These are phyloP conservation scores for Kondoa malvinella DNA, from an alignment of 768 basidiomycete genomes.

Conservation along the genomic window DNA sequence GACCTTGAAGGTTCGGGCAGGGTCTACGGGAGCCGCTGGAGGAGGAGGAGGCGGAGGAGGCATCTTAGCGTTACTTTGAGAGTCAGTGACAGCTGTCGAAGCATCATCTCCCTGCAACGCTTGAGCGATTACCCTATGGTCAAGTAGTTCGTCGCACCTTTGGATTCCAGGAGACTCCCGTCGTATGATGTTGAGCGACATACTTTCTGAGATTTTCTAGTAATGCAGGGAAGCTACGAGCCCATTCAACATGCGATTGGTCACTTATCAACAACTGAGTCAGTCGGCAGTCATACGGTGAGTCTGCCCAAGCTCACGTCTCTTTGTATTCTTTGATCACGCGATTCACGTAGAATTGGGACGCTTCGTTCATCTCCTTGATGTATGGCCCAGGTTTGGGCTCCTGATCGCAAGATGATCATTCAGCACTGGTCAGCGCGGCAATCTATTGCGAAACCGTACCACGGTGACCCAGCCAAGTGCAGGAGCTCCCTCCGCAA, in stretches of 20 bases:
- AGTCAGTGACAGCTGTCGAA: slow-evolving; percentile 3
- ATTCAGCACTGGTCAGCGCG: background rate
- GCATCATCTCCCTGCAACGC: slow-evolving; percentile 29
- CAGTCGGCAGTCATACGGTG: background rate
- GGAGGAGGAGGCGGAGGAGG: slow-evolving; percentile 32
- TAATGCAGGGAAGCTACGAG: slow-evolving; percentile 48
- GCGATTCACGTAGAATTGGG: slow-evolving; percentile 72
- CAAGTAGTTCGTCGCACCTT: too few relatives aligned
- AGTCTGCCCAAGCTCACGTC: too few relatives aligned
- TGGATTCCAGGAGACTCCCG: slow-evolving; percentile 75
- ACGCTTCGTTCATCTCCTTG: slow-evolving; percentile 66
- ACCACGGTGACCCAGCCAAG: slow-evolving; percentile 76
- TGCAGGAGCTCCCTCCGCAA: slow-evolving; percentile 64
- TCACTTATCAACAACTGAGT: slow-evolving; percentile 47
- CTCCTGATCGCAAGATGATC: slow-evolving; percentile 36
- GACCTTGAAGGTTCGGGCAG: slow-evolving; percentile 39
- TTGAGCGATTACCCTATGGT: too few relatives aligned
- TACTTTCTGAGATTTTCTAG: slow-evolving; percentile 69
- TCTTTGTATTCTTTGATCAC: slow-evolving; percentile 86
- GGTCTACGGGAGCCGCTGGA: slow-evolving; percentile 26
- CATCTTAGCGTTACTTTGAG: slow-evolving; percentile 12
- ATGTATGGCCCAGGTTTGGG: slow-evolving; percentile 65
- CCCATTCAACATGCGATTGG: slow-evolving; percentile 75
- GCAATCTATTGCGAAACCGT: background rate
- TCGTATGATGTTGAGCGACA: slow-evolving; percentile 64